These are phyloP conservation scores for Talaromyces pinophilus DNA, from an alignment of 2,329 filamentous ascomycete species.

Conservation along the genomic window DNA sequence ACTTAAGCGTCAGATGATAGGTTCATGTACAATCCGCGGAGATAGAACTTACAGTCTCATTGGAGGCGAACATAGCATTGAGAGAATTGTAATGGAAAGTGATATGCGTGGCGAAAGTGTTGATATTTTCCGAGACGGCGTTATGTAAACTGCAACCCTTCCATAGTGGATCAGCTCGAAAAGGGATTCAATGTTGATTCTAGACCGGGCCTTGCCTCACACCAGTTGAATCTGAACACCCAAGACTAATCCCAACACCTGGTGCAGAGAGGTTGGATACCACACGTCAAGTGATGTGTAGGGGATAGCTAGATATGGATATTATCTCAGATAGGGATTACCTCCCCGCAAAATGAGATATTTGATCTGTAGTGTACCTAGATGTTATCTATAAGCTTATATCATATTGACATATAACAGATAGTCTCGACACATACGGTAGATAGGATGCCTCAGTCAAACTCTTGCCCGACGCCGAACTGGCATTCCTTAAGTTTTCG, in stretches of 20 bases:
- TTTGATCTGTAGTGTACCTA: neutral
- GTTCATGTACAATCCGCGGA: too few species aligned
- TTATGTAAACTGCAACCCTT: neutral
- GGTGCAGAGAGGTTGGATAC: neutral
- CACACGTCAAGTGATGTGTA: neutral
- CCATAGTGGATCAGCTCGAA: neutral
- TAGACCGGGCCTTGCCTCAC: neutral
- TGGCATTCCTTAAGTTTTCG: neutral
- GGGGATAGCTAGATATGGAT: neutral
- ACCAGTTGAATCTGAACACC: neutral
- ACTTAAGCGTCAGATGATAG: neutral
- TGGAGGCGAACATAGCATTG: neutral
- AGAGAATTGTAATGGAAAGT: neutral
- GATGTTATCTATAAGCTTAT: neutral
- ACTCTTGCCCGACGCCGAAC: neutral
- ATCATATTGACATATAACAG: neutral
- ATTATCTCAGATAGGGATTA: neutral
- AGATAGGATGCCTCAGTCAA: neutral
- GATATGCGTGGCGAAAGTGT: neutral
- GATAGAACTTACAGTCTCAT: neutral
- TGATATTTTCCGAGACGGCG: neutral
- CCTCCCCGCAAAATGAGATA: neutral
- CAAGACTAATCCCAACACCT: neutral
- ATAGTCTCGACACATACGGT: neutral
- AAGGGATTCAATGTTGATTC: neutral